Evolutionary conservation across 1,284 basidiomycete species (phyloP).

Genomic region (Apiotrichum gamsii): DNA sequence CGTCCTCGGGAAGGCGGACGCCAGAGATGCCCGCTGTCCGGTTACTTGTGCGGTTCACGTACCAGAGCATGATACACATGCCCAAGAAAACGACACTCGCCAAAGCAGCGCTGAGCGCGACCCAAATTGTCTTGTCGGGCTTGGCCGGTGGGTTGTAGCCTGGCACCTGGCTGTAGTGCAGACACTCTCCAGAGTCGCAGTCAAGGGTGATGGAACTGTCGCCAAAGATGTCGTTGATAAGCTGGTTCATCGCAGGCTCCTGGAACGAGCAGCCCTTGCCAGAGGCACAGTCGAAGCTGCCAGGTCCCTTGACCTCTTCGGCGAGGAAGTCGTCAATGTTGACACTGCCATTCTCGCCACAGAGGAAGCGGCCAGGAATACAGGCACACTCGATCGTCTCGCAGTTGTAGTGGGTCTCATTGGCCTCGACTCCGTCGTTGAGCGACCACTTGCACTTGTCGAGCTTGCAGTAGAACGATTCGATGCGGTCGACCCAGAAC

Average conservation of each 20-base stretch:
- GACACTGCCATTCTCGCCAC: slow-evolving; percentile 90
- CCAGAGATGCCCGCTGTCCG: slow-evolving; percentile 61
- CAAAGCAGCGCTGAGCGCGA: slow-evolving; percentile 74
- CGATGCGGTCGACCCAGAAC: slow-evolving; percentile 91
- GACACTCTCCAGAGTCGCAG: slow-evolving; percentile 85
- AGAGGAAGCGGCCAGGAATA: slow-evolving; percentile 86
- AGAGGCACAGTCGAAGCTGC: slow-evolving; percentile 73
- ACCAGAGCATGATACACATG: slow-evolving; percentile 64
- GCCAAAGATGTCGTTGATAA: slow-evolving; percentile 90
- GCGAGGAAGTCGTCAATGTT: slow-evolving; percentile 90
- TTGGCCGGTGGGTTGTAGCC: slow-evolving; percentile 76
- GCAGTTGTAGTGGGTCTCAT: slow-evolving; percentile 70
- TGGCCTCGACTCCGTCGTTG: slow-evolving; percentile 51
- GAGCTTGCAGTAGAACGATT: slow-evolving; percentile 92
- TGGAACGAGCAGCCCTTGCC: slow-evolving; percentile 74
- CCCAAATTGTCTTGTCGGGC: slow-evolving; percentile 71
- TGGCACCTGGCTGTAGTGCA: slow-evolving; percentile 89
- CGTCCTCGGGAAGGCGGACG: slow-evolving; percentile 71
- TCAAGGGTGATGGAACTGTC: slow-evolving; percentile 81
- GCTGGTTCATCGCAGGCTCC: slow-evolving; percentile 91
- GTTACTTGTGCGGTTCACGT: slow-evolving; percentile 65
- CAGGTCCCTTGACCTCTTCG: slow-evolving; percentile 87
- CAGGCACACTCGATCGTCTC: slow-evolving; percentile 81
- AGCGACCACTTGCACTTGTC: slow-evolving; percentile 50
- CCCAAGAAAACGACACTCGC: slow-evolving; percentile 58